Evolutionary conservation across 73 alveolate species (phyloP).

Genomic region (Paramecium pentaurelia): DNA sequence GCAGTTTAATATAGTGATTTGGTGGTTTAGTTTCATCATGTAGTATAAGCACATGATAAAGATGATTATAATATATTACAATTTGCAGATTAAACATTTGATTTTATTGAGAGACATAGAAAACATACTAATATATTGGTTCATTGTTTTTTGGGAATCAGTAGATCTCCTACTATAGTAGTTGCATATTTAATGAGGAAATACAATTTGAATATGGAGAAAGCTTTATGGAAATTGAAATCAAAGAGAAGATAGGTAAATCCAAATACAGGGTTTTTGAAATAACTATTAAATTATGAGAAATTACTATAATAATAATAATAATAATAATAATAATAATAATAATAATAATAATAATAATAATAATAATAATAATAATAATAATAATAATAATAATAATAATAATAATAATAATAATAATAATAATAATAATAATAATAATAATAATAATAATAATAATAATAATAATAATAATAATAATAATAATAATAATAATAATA

Average conservation of each 20-base stretch:
- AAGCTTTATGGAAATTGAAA: conserved; percentile 31
- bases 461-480: background rate
- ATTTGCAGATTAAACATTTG: background rate
- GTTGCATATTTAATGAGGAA: conserved; percentile 15
- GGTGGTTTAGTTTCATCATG: conserved; percentile 36
- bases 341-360: background rate
- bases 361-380: background rate
- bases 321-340: background rate
- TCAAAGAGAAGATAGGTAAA: conserved; percentile 15
- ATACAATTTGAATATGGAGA: conserved; percentile 11
- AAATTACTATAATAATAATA: background rate
- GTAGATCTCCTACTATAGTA: conserved; percentile 2
- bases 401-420: background rate
- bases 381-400: background rate
- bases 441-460: background rate
- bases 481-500: background rate
- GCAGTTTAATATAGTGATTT: conserved; percentile 40
- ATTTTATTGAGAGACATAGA: conserved; percentile 11
- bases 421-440: background rate
- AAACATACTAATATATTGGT: background rate
- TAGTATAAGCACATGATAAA: conserved; percentile 38
- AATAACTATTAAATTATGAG: background rate
- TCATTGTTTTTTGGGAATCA: conserved; percentile 27
- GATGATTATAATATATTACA: conserved; percentile 11
- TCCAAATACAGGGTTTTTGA: conserved; percentile 40